Evolutionary conservation across 495 filamentous ascomycete genomes (phyloP).

Genomic region (Podospora pseudopauciseta): DNA sequence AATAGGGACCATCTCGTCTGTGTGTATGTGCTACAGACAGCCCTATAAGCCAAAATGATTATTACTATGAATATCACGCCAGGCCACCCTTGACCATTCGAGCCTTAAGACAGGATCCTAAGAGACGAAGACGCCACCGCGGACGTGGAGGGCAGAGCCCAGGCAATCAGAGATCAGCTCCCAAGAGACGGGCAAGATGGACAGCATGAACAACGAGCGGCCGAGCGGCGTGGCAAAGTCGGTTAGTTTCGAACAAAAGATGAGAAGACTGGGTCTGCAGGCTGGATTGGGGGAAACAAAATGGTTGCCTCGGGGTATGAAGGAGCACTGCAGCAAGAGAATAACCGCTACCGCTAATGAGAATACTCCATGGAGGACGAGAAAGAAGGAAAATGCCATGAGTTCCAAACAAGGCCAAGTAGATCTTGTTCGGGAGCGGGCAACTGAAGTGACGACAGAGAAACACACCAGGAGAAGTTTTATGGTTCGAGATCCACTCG

Average conservation of each 20-base stretch:
- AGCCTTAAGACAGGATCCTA: conserved; percentile 19
- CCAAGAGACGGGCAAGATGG: conserved; percentile 13
- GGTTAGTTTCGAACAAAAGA: conserved; percentile 13
- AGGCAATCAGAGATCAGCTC: conserved; percentile 17
- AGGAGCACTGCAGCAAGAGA: conserved; percentile 9
- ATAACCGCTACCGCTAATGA: not conserved
- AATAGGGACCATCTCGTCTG: not conserved
- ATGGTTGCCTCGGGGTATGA: not conserved
- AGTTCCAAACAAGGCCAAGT: conserved; percentile 20
- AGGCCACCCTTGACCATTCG: conserved; percentile 5
- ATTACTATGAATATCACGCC: conserved; percentile 21
- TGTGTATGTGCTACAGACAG: conserved; percentile 12
- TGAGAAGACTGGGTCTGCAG: not conserved
- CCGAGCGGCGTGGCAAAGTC: conserved; percentile 24
- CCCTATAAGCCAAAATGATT: conserved; percentile 22
- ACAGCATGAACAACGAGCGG: conserved; percentile 25
- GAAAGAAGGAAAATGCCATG: conserved; percentile 8
- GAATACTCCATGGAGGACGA: not conserved
- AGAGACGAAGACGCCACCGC: conserved; percentile 15
- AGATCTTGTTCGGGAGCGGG: conserved; percentile 1
- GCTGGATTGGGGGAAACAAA: not conserved
- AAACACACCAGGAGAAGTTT: conserved; percentile 19
- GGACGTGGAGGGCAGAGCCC: conserved; percentile 12
- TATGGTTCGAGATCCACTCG: conserved; percentile 29
- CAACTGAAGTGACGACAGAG: conserved; percentile 9